Evolutionary conservation across 2,329 filamentous ascomycete species (phyloP), one percentile per base, ranked within the genome.

Genomic region (Epichloe elymi): DNA sequence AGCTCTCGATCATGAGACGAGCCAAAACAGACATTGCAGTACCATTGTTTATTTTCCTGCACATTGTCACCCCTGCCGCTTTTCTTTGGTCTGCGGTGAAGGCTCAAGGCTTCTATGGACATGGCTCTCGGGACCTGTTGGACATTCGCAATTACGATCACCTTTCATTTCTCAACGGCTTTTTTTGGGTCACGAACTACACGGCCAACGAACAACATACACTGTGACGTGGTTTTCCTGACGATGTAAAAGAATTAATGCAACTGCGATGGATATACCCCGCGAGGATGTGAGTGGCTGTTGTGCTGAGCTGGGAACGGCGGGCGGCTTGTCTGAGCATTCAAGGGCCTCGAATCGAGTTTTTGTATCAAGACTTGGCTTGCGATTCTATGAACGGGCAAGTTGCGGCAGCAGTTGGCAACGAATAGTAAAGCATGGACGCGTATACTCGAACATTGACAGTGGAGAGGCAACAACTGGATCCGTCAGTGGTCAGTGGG

Each of bases 221-320:
- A 55, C 55, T 63, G 62, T 65, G 59, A 65, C 60, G 56, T 65
- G 61, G 63, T 61, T 65, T 65, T 65, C 56, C 60, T 61, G 56
- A 63, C 61, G 58, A 60, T 52, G 51, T 61, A 38, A 64, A 64
- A 59, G 60, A 64, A 58, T 60, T 62, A 56, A 65, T 61, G 63
- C 66, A 66, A 63, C 63, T 64, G 65, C 64, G 66, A 68, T 65
- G 66, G 66, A 68, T 68, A 68, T 68, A 68, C 66, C 66, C 65
- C 63, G 61, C 60, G 65, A 67, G 61, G 62, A 63, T 64, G 60
- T 63, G 64, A 62, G 64, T 66, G 47, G 57, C 54, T 57, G 58
- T 59, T 56, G 55, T 64, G 63, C 63, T 61, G 64, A 65, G 63
- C 61, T 65, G 58, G 58, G 57, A 44, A 50, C 43, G 48, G 51